Conservation (phyloP, 1,139 yeast species). For the Scheffersomyces illinoinensis region DNA sequence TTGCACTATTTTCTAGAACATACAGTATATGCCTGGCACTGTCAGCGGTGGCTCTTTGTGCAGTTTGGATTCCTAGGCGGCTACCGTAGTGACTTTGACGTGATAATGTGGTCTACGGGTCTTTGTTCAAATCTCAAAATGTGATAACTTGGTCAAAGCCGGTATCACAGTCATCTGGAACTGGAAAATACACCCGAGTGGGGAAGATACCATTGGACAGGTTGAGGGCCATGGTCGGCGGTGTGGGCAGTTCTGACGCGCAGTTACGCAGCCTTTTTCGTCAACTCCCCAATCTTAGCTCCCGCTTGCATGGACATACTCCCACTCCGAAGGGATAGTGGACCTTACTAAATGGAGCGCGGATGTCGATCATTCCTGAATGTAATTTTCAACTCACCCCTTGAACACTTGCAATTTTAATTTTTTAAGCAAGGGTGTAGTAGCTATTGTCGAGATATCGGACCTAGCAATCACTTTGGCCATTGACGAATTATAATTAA, state of each 20-base stretch:
- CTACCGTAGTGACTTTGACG: background rate
- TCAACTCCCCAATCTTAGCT: background rate
- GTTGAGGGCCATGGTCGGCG: background rate
- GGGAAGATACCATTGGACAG: background rate
- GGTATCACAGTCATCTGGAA: background rate
- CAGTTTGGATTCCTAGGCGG: background rate
- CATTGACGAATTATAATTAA: background rate
- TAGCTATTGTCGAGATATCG: background rate
- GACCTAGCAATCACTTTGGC: background rate
- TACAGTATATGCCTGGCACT: background rate
- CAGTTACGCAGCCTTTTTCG: background rate
- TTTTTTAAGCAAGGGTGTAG: no score
- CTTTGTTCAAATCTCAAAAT: no score
- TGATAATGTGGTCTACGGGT: no score
- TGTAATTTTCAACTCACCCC: background rate
- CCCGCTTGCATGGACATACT: background rate
- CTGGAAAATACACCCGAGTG: background rate
- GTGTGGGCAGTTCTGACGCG: background rate
- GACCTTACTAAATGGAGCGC: background rate
- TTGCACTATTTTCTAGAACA: background rate
- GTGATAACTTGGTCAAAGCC: no score
- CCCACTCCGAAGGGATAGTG: background rate
- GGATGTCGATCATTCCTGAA: background rate
- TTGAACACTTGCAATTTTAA: background rate
- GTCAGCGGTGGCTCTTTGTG: background rate